Conservation (phyloP, 345 rosid genomes). For the Moricandia arvensis region DNA sequence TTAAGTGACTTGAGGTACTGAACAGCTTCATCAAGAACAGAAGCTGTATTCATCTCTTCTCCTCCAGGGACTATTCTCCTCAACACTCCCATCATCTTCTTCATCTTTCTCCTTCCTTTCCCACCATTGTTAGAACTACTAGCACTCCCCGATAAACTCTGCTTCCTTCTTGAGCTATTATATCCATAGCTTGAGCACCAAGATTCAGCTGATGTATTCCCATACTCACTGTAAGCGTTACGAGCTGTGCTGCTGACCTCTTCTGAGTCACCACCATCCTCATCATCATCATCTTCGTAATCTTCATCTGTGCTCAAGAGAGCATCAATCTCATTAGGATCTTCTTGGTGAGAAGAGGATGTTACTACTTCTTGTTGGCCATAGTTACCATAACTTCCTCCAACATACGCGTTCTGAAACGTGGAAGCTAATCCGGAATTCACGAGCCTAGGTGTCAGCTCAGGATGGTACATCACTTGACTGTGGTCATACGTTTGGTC, state of each 20-base stretch:
- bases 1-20: constrained; percentile 78
- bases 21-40: constrained; percentile 82
- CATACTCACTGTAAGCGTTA: constrained; percentile 44
- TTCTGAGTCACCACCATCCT: constrained; percentile 60
- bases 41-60: constrained; percentile 64
- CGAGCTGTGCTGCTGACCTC: constrained; percentile 83
- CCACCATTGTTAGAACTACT: constrained; percentile 46
- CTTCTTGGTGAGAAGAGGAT: constrained; percentile 57
- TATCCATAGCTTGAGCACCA: constrained; percentile 50
- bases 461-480: constrained; percentile 79
- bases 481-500: constrained; percentile 67
- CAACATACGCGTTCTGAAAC: constrained; percentile 43
- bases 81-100: constrained; percentile 71
- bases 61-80: constrained; percentile 77
- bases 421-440: constrained; percentile 39
- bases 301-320: constrained; percentile 69
- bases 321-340: constrained; percentile 84
- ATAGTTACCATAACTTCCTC: constrained; percentile 34
- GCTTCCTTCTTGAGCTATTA: constrained; percentile 40
- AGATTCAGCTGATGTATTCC: constrained; percentile 56
- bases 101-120: constrained; percentile 62
- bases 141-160: constrained; percentile 41
- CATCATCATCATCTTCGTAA: constrained; percentile 33
- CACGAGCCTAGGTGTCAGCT: constrained; percentile 53
- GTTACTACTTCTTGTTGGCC: constrained; percentile 30